Evolutionary conservation across 345 rosid genomes (phyloP).

Genomic region (Raphanus raphanistrum): DNA sequence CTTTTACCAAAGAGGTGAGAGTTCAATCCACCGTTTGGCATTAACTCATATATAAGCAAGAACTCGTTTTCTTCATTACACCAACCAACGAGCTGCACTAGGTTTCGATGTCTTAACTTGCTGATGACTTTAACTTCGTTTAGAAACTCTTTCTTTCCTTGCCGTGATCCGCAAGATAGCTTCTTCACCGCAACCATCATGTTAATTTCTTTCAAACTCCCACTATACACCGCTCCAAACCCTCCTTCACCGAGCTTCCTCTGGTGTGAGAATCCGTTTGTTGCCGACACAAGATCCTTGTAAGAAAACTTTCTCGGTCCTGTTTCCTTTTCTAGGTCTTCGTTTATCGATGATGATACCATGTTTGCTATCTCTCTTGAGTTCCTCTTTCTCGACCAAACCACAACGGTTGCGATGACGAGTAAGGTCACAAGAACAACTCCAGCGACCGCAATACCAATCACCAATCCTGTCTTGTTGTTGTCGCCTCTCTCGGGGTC

Average conservation of each 20-base stretch:
- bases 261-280: slow-evolving; percentile 38
- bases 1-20: slow-evolving; percentile 39
- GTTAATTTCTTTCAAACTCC: slow-evolving; percentile 32
- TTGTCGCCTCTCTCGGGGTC: slow-evolving; percentile 9
- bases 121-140: slow-evolving; percentile 46
- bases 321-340: slow-evolving; percentile 44
- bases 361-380: slow-evolving; percentile 2
- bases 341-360: slow-evolving; percentile 31
- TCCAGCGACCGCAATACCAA: slow-evolving; percentile 22
- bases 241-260: slow-evolving; percentile 54
- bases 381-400: slow-evolving; percentile 2
- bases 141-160: slow-evolving; percentile 48
- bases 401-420: neutral
- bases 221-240: slow-evolving; percentile 19
- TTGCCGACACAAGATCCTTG: slow-evolving; percentile 40
- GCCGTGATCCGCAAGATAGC: slow-evolving; percentile 40
- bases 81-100: slow-evolving; percentile 50
- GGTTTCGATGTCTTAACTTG: slow-evolving; percentile 43
- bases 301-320: slow-evolving; percentile 46
- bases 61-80: slow-evolving; percentile 45
- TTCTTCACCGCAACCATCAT: slow-evolving; percentile 48
- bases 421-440: slow-evolving; percentile 9
- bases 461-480: slow-evolving; percentile 1
- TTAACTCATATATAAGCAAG: slow-evolving; percentile 42
- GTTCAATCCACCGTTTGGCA: slow-evolving; percentile 46